Evolutionary conservation across 192 early-diverging fungal species (phyloP), one percentile per base, ranked within the genome.

Genomic region (Phycomyces nitens): DNA sequence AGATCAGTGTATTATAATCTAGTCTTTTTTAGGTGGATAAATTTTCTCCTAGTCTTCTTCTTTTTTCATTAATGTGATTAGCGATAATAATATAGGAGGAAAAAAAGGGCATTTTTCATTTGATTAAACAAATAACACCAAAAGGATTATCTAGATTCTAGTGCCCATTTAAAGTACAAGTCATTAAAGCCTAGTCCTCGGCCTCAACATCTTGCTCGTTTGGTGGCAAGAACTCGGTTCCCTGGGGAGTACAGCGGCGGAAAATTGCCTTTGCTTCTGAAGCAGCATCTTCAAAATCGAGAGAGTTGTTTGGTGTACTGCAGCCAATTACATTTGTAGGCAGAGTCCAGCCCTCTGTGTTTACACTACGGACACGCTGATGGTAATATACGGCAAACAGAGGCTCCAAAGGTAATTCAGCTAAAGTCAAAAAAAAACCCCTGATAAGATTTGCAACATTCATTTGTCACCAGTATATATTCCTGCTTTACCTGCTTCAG

Each of bases 231-330:
- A 84, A 84, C 50, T 79, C 79, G 1, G 58, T 38, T 9, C 72
- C 69, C 24, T 69, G 64, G 34, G 70, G 65, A 42, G 60, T 69
- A 42, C 77, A 64, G 20, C 50, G 56, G 24, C 73, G 57, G 68
- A 84, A 84, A 14, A 68, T 58, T 21, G 56, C 61, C 10, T 60
- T 53, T n/a, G 83, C 83, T 64, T 84, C 72, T 23, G 60, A 53
- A 3, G 71, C 66, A 22, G 83, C 80, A 14, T 51, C 53, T 38
- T 79, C 78, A 61, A 82, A 80, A 53, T 80, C 78, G 18, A 84
- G 12, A 9, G 69, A 62, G 7, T 26, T 58, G 52, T 73, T 66
- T 52, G 83, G 69, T 60, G 78, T 78, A 70, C 70, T 38, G 47
- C 76, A 60, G 52, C 72, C 38, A 73, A 69, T 75, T 15, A 82